Base-by-base conservation (phyloP, 164 flowering plant species). In the Paratinospora sagittata region DNA sequence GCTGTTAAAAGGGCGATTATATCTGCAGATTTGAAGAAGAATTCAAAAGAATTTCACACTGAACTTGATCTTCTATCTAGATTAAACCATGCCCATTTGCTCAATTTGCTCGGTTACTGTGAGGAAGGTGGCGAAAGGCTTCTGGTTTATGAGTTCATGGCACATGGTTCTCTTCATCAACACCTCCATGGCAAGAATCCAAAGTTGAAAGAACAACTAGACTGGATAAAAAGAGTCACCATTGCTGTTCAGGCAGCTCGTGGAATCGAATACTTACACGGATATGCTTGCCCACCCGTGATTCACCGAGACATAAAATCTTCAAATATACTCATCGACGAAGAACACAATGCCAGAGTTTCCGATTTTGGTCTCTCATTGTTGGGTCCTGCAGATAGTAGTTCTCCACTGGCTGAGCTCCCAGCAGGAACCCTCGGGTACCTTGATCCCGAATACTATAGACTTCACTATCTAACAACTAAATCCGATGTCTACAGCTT, bases 221-320 rank as follows among this genome's bases (percentile, higher is more conserved):
- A 95, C 78, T 92, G 99, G 99, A 81, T 92, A 12, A 71, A 87
- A 64, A 77, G 99, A 68, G 97, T 92, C 19, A 92, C 96, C 0
- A 91, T 95, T 63, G 90, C 99, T 2, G 98, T 92, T 75, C 97
- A 92, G 82, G 98, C 97, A n/a, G 94, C 99, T 37, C 80, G 98
- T 1, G 98, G 97, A 45, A 90, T 95, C 13, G 98, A 95, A 64
- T 95, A 95, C 79, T 79, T 95, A 80, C 99, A 95, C 55, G 94
- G 97, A 11, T 95, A 95, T 73, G 97, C 97, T 64, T 92, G 97
- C 68, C 99, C 99, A 0, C 97, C 99, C 0, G 99, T 95, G 24
- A 95, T 95, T 60, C 98, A 95, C 71, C 78, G 98, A 2, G 99
- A 95, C 72, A 92, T 95, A 61, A 95, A 95, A 72, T 91, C 98